Base-by-base conservation (phyloP, 2,329 filamentous ascomycete genomes). In the Colletotrichum camelliae region DNA sequence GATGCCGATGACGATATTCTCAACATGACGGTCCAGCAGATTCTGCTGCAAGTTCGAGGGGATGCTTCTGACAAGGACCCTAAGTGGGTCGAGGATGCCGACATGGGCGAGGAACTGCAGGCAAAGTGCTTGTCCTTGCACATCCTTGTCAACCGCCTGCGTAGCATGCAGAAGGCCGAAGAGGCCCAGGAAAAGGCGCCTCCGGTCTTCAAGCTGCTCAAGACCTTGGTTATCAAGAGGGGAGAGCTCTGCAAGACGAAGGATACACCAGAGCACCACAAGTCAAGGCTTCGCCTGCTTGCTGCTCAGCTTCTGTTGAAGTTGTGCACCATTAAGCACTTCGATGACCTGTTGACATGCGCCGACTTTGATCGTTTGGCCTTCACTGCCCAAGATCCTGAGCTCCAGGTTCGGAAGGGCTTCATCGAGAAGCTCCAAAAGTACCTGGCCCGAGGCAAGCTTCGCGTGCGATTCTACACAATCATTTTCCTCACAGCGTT, bases 401-500 rank as follows among this genome's bases (percentile, higher is more conserved):
- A 94, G 66, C 86, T 91, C 3, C 90, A 93, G 78, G 95, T 98
- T 33, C 93, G 97, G 39, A 91, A 90, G 62, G 91, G 91, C 2
- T 98, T 99, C 80, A 89, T 97, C 69, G 92, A 93, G 80, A 96
- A 96, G 80, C 87, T 99, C 55, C 97, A 98, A 85, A 98, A 98
- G 85, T 96, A 98, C 81, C 91, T 98, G 6, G 94, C 94, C 12
- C 91, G 94, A 69, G 91, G 90, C 71, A 92, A 90, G 79, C 89
- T 98, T 4, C 89, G 92, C 2, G 87, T 90, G 15, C 93, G 96
- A 12, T 99, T 97, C 88, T 97, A 98, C 83, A 94, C 95, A 0
- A 93, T 98, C 55, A 89, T 98, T 7, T 98, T 98, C 86, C 87
- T 98, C 58, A 94, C 96, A 37, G 96, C 97, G 2, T 98, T 97